Conservation (phyloP, 192 early-diverging fungal genomes). For the Gaertneriomyces sp. region DNA sequence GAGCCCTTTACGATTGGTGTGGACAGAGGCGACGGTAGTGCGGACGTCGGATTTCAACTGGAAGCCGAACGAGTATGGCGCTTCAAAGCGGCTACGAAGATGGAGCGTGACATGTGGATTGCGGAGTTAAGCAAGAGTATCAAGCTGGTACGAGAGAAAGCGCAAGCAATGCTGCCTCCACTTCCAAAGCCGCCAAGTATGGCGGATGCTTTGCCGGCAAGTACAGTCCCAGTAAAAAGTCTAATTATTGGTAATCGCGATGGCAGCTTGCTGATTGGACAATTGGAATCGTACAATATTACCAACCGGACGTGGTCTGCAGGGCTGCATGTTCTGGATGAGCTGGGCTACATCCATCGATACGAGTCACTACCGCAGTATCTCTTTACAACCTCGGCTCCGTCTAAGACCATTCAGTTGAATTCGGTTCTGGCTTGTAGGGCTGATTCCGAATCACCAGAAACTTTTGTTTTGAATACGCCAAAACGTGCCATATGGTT, state of each 20-base stretch:
- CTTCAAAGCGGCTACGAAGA: background rate
- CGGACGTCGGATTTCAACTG: slow-evolving; percentile 8
- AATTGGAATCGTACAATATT: slow-evolving; percentile 15
- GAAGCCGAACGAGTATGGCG: slow-evolving; percentile 10
- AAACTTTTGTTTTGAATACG: background rate
- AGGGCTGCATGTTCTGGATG: no score
- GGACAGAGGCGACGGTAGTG: slow-evolving; percentile 5
- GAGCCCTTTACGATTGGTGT: background rate
- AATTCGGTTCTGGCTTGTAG: no score
- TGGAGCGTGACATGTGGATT: slow-evolving; percentile 19
- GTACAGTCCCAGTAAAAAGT: background rate
- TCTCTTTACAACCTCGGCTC: no score
- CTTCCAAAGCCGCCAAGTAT: background rate
- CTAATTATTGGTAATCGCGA: slow-evolving; percentile 15
- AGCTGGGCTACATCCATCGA: no score
- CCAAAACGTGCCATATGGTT: slow-evolving; percentile 14
- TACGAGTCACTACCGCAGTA: no score
- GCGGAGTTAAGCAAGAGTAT: background rate
- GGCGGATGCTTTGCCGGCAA: background rate
- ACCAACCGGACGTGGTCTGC: slow-evolving; percentile 7
- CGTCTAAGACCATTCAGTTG: no score
- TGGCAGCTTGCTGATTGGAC: slow-evolving; percentile 8
- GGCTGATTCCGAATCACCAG: no score
- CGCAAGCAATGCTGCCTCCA: background rate
- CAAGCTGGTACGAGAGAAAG: background rate